Base-by-base conservation (phyloP, 352 stramenopile genomes). In the Phytophthora citricola region DNA sequence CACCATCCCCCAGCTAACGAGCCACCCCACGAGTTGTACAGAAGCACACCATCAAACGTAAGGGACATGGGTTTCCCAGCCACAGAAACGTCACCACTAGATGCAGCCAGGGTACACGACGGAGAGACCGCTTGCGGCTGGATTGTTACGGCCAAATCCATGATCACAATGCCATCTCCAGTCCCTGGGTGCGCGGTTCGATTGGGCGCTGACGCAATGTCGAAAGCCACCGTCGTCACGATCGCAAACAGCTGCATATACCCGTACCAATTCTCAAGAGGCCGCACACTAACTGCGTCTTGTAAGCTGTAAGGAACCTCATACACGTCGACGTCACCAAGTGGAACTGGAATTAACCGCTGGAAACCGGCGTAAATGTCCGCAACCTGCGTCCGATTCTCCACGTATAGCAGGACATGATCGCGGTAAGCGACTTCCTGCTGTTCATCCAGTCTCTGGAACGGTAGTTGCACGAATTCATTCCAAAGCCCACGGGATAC, bases 161-260 rank as follows among this genome's bases (percentile, higher is more conserved):
- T 59, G 4, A 87, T 63, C 2, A 55, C 47, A 46, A 87, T 76
- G 10, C 78, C 78, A 22, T 84, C 73, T 5, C 50, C 73, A 1
- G 22, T 20, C n/a, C 57, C 55, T 52, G 73, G 47, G 40, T 75
- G 81, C 5, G 73, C 75, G 7, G 61, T 79, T 40, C 57, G 58
- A 40, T 69, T 78, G 6, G 70, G 31, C 4, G 44, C 46, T 14
- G 52, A 31, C 8, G 3, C 55, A 48, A 87, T 74, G 44, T 79
- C 73, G 40, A 84, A 81, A 26, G 59, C 29, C 17, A 83, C 78
- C 0, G 78, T 82, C 17, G 78, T 80, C 5, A 76, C 40, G 4
- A 86, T 69, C n/a, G 72, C 67, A 55, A 80, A 82, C 14, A 86
- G 22, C 11, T 66, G 71, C 27, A 83, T 55, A 38, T 68, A 80